Conservation (phyloP, 345 rosid genomes). For the Salix dunnii region DNA sequence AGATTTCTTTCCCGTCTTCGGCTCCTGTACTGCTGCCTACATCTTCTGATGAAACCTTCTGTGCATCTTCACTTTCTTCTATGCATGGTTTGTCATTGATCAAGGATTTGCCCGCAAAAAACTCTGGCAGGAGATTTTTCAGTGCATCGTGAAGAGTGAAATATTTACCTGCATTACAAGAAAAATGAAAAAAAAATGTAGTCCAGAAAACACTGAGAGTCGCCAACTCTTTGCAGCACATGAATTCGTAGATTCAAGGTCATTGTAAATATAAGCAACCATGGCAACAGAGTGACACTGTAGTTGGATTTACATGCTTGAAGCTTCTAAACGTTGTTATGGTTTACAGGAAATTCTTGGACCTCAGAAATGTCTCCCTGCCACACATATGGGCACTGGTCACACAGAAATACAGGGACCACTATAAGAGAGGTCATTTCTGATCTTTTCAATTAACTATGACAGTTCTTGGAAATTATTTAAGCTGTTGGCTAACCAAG, state of each 20-base stretch:
- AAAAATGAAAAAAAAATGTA: background rate
- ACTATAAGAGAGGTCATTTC: background rate
- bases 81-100: slow-evolving; percentile 19
- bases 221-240: background rate
- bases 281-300: background rate
- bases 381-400: background rate
- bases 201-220: background rate
- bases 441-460: background rate
- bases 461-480: background rate
- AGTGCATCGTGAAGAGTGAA: slow-evolving; percentile 63
- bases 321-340: background rate
- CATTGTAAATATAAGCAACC: background rate
- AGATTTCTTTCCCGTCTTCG: slow-evolving; percentile 26
- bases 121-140: slow-evolving; percentile 57
- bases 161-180: slow-evolving; percentile 53
- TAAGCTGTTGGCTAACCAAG: background rate
- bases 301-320: background rate
- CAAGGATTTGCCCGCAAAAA: slow-evolving; percentile 21
- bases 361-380: background rate
- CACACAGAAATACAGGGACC: background rate
- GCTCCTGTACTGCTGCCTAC: slow-evolving; percentile 13
- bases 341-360: background rate
- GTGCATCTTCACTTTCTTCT: slow-evolving; percentile 31
- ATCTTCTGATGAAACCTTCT: slow-evolving; percentile 27
- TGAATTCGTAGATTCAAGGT: background rate